A percentile compares a stretch with the other conserved stretches of the same genome.
phyloP scores from a whole-genome alignment of 495 filamentous ascomycete genomes.

The Bombardia bombarda region DNA sequence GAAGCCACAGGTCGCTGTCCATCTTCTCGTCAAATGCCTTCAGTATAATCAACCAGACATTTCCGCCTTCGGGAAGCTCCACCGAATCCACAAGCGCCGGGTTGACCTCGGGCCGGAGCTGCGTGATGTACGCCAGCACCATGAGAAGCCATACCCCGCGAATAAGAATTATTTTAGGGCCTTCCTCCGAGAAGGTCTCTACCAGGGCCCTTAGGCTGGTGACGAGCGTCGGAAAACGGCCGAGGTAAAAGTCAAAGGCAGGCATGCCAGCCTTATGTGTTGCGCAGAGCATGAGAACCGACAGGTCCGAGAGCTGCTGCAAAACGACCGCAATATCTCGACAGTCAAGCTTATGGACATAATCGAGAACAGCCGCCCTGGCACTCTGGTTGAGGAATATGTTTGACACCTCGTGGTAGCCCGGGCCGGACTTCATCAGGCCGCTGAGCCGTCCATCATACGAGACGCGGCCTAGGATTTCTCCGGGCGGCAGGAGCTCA shows the following conservation, averaged over 20 bases:
- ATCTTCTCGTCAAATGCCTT: no score
- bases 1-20: constrained; percentile 7
- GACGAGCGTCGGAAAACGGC: constrained; percentile 15
- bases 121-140: constrained; percentile 20
- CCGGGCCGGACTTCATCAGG: constrained; percentile 19
- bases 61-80: no score
- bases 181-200: constrained; percentile 4
- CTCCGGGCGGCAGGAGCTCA: constrained; percentile 8
- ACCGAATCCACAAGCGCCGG: constrained; percentile 7
- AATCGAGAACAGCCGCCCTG: constrained; percentile 15
- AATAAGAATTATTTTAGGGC: constrained; percentile 9
- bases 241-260: constrained; percentile 23
- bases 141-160: constrained; percentile 23
- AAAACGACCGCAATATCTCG: constrained; percentile 6
- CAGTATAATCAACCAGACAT: no score
- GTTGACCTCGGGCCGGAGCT: constrained; percentile 22
- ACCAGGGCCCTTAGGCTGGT: constrained; percentile 17
- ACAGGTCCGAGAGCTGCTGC: constrained; percentile 16
- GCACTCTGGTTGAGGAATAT: constrained; percentile 11
- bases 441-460: constrained; percentile 22
- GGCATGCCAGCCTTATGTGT: constrained; percentile 18
- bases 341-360: constrained; percentile 17
- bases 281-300: constrained; percentile 13
- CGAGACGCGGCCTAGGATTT: constrained; percentile 13
- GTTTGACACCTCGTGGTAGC: constrained; percentile 12